Evolutionary conservation across 768 basidiomycete genomes (phyloP), one percentile per base, ranked within the genome.

Genomic region (Trametes elegans): DNA sequence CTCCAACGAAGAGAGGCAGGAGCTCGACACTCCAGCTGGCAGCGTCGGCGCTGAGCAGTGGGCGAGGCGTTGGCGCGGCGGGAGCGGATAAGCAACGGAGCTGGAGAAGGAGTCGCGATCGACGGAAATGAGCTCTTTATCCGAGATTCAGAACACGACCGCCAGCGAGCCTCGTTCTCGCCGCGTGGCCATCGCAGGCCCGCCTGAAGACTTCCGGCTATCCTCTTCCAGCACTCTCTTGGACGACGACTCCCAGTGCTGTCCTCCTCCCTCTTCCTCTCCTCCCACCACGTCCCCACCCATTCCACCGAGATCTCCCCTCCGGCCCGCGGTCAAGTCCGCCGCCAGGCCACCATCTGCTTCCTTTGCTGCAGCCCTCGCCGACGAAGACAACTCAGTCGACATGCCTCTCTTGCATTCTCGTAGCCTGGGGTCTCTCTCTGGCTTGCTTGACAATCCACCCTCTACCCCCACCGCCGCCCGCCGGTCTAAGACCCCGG

Each of bases 151-250:
- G 54, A 61, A 50, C 52, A 51, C 42, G 32, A 61, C 55, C 55
- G 36, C 58, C 52, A 57, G 46, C 44, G 63, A 49, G 62, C 69
- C 70, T 70, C 69, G 63, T 67, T 70, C 70, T 59, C 48, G 62
- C 69, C 69, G 66, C 68, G 68, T 71, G 70, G 68, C 40, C 61
- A 41, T 41, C 31, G 21, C 46, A 29, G 34, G 49, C 31, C 50
- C 32, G 21, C 58, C 49, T 62, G 60, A 60, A 53, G 52, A 62
- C 53, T 62, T 59, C 40, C 55, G 65, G 29, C 45, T 62, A 55
- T 53, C 62, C 47, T 57, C 55, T 29, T 27, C 49, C 34, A 60
- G 54, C 51, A 53, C 54, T 36, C 36, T 46, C 8, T 59, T 54
- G 45, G 46, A 58, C 40, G 55, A 54, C 56, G 43, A 29, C 21